A percentile compares a stretch with the other conserved stretches of the same genome.
Evolutionary conservation across 2,329 filamentous ascomycete genomes (phyloP).

Genomic region (Ceratocystis cacaofunesta): DNA sequence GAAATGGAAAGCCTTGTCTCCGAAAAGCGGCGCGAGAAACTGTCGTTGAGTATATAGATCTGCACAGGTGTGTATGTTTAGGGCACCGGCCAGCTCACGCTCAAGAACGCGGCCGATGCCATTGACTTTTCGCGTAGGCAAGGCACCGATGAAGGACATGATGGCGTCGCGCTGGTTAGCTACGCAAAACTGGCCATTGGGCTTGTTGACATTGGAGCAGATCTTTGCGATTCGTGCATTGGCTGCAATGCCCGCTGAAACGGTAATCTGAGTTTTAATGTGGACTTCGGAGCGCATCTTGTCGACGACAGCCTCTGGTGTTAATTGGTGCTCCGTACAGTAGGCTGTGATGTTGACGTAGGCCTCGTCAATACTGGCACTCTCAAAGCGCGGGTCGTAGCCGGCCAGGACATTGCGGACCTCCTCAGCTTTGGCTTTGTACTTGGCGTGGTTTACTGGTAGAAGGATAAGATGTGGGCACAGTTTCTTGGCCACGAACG

Average conservation of each 20-base stretch:
- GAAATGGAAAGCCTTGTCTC: constrained; percentile 81
- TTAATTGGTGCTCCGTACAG: constrained; percentile 52
- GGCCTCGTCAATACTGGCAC: constrained; percentile 88
- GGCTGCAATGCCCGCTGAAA: constrained; percentile 86
- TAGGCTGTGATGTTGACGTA: constrained; percentile 91
- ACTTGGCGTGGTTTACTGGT: constrained; percentile 79
- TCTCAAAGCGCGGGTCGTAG: constrained; percentile 88
- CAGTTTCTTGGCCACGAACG: constrained; percentile 86
- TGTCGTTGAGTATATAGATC: constrained; percentile 69
- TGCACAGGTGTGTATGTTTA: constrained; percentile 77
- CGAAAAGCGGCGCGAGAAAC: constrained; percentile 63
- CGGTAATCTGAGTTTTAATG: constrained; percentile 64
- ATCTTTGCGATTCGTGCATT: constrained; percentile 94
- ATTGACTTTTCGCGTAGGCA: constrained; percentile 83
- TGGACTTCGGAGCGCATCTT: constrained; percentile 66
- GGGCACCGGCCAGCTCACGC: constrained; percentile 64
- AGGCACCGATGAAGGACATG: constrained; percentile 68
- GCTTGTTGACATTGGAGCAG: constrained; percentile 88
- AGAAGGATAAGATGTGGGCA: constrained; percentile 75
- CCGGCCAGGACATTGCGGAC: constrained; percentile 65
- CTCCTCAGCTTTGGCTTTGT: constrained; percentile 76
- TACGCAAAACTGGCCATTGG: constrained; percentile 77
- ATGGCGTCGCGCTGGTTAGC: constrained; percentile 58
- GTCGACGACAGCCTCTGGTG: constrained; percentile 57
- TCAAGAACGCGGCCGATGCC: constrained; percentile 91